Percentiles rank a stretch among this genome's conserved stretches.
These are phyloP conservation scores for Sporothrix schenckii DNA, from an alignment of 2,329 filamentous ascomycete species.

Conservation along the genomic window DNA sequence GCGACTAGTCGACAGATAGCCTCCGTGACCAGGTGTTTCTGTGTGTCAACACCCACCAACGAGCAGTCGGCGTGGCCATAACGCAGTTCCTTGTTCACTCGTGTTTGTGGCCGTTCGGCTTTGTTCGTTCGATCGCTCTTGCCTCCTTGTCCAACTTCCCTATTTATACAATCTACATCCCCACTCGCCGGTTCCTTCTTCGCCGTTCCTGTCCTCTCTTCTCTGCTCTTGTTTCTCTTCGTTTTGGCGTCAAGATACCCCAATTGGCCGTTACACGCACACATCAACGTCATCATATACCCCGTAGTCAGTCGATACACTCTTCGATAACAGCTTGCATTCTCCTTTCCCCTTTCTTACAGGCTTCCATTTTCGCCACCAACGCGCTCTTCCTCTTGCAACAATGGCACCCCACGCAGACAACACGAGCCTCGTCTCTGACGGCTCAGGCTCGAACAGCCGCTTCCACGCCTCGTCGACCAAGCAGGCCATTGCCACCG, in stretches of 20 bases:
- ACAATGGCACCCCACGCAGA: constrained; percentile 63
- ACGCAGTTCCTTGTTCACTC: neutral
- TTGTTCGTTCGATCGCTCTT: neutral
- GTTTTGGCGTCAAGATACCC: constrained; percentile 20
- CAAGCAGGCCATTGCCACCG: constrained; percentile 73
- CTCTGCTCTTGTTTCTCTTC: neutral
- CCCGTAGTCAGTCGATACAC: constrained; percentile 7
- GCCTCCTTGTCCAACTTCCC: neutral
- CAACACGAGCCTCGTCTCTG: constrained; percentile 45
- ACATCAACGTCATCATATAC: constrained; percentile 13
- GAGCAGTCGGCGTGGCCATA: neutral
- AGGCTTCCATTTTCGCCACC: neutral
- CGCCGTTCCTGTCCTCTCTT: neutral
- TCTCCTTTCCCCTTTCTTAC: too few species aligned
- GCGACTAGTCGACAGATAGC: constrained; percentile 26
- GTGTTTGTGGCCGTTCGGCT: constrained; percentile 14
- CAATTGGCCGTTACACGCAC: neutral
- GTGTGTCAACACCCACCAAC: constrained; percentile 28
- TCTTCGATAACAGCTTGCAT: neutral
- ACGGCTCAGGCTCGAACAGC: constrained; percentile 45
- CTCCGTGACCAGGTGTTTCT: constrained; percentile 21
- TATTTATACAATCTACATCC: constrained; percentile 26
- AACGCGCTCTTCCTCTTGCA: neutral
- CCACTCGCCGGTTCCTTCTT: neutral
- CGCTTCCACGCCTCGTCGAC: constrained; percentile 78